A percentile compares a stretch with the other conserved stretches of the same genome.
phyloP scores from a whole-genome alignment of 805 yeast species.

The Wickerhamiella dianesei region DNA sequence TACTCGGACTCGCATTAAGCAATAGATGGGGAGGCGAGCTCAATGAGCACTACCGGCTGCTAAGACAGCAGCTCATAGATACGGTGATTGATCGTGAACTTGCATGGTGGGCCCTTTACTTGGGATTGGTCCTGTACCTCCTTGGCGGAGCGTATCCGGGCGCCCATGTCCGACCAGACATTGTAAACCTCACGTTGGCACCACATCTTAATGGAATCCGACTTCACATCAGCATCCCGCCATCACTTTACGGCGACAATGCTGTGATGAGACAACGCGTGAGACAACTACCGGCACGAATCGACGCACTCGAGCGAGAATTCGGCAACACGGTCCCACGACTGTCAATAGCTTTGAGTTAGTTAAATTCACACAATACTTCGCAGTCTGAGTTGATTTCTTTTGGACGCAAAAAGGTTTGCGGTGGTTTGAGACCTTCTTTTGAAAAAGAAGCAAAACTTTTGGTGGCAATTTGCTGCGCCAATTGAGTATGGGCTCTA shows the following conservation, averaged over 20 bases:
- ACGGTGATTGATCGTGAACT: slow-evolving; percentile 22
- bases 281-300: slow-evolving; percentile 2
- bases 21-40: slow-evolving; percentile 71
- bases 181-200: slow-evolving; percentile 14
- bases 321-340: neutral
- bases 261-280: slow-evolving; percentile 11
- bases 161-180: slow-evolving; percentile 50
- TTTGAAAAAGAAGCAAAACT: too few relatives aligned
- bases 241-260: slow-evolving; percentile 14
- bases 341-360: neutral
- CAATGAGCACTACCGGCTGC: slow-evolving; percentile 22
- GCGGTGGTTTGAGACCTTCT: too few relatives aligned
- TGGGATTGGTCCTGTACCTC: slow-evolving; percentile 63
- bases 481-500: too few relatives aligned
- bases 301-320: slow-evolving; percentile 1
- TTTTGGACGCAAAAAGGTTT: too few relatives aligned
- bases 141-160: slow-evolving; percentile 75
- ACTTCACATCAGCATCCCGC: slow-evolving; percentile 15
- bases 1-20: slow-evolving; percentile 60
- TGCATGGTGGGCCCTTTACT: slow-evolving; percentile 60
- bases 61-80: slow-evolving; percentile 6
- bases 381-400: too few relatives aligned
- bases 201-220: slow-evolving; percentile 15
- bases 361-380: neutral
- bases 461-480: too few relatives aligned